Evolutionary conservation across 305 asterid genomes (phyloP), one percentile per base, ranked within the genome.

Genomic region (Andrographis paniculata): DNA sequence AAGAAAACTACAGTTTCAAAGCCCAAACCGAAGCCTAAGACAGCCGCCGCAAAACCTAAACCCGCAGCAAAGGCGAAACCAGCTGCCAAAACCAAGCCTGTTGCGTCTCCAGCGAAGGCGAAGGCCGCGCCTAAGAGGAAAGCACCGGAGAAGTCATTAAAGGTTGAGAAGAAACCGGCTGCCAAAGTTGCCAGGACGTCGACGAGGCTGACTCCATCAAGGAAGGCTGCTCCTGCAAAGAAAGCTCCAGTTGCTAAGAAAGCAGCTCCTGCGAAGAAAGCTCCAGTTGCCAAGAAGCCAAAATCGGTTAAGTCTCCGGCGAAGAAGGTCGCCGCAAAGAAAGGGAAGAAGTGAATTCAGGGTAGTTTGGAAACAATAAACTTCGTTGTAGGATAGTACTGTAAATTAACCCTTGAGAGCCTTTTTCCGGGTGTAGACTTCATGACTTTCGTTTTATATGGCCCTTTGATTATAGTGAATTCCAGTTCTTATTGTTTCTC

Each of bases 281-380:
- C 75, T 0, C 52, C 73, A 17, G 60, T 70, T 11, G 69, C 58
- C 58, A 64, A 48, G 10, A 63, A 65, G 67, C 19, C 75, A 0
- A 68, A 59, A 18, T 44, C 77, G 14, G 75, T 39, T 13, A 77
- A 69, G 50, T 69, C 84, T 48, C 79, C 86, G 55, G 72, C 72
- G 40, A 80, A 78, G 77, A 87, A 78, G 55, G 65, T 72, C 13
- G 59, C 80, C 0, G 59, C 76, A 14, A 76, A 52, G 65, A 81
- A 48, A 65, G 84, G 82, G 20, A 78, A 18, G 73, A 84, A 81
- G 69, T 81, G 21, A 17, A 33, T 8, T 24, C 6, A 48, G 58
- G 65, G 65, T 53, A 70, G 58, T 59, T 56, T 59, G 24, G 73
- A 43, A 20, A 27, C 6, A 0, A 4, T 30, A 13, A 48, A 50